Conservation (phyloP, 345 rosid species). For the Camelina neglecta region DNA sequence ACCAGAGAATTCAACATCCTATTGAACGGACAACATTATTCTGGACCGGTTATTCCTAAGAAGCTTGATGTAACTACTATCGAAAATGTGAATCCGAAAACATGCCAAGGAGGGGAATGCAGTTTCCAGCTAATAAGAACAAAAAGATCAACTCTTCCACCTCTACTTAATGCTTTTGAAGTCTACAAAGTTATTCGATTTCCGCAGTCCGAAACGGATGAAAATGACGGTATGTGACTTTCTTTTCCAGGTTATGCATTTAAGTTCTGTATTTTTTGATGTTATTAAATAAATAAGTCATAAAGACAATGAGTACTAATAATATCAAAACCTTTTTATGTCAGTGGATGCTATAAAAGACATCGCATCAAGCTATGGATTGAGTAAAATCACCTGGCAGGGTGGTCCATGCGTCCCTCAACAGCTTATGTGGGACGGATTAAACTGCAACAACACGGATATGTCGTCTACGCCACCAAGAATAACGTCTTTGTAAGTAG, state of each 20-base stretch:
- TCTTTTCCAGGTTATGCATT: too few species aligned
- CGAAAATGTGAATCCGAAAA: background rate
- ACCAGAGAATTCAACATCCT: slow-evolving; percentile 36
- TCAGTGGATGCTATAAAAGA: background rate
- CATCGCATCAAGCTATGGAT: background rate
- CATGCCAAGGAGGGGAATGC: slow-evolving; percentile 12
- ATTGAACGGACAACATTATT: background rate
- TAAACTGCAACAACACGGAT: background rate
- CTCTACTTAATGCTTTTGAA: slow-evolving; percentile 37
- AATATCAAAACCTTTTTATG: too few species aligned
- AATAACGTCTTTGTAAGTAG: slow-evolving; percentile 32
- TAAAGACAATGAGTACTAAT: too few species aligned
- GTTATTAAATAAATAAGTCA: too few species aligned
- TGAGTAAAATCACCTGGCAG: slow-evolving; percentile 23
- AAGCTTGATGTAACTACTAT: background rate
- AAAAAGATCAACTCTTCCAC: slow-evolving; percentile 42
- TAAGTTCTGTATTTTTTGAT: too few species aligned
- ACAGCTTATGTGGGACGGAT: background rate
- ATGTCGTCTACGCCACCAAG: slow-evolving; percentile 10
- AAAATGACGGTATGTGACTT: slow-evolving; percentile 27
- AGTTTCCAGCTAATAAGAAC: slow-evolving; percentile 30
- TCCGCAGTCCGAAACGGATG: slow-evolving; percentile 35
- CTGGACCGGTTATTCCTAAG: background rate
- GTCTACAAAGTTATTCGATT: slow-evolving; percentile 24
- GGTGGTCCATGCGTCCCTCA: slow-evolving; percentile 39